Percentiles rank a stretch among this genome's conserved stretches.
These are phyloP conservation scores for Neoascochyta sp. DNA, from an alignment of 2,329 filamentous ascomycete genomes.

Conservation along the genomic window DNA sequence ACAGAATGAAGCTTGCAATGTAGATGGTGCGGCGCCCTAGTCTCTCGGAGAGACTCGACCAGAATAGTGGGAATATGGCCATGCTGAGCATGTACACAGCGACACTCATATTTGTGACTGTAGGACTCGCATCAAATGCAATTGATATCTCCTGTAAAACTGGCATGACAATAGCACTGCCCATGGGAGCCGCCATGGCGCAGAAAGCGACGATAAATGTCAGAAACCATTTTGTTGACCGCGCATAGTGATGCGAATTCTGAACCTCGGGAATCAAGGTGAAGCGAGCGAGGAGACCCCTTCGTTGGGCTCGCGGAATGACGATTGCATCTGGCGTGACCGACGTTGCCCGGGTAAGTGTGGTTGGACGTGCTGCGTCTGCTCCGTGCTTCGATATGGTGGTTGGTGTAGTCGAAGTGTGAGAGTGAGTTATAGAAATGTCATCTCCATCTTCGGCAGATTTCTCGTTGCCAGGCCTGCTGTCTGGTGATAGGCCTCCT, in stretches of 20 bases:
- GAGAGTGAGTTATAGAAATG: constrained; percentile 13
- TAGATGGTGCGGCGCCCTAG: constrained; percentile 37
- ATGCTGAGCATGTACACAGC: constrained; percentile 43
- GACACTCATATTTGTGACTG: constrained; percentile 40
- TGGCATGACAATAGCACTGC: constrained; percentile 76
- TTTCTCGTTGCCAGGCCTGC: no score
- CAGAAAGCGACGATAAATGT: constrained; percentile 74
- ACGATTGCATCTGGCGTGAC: constrained; percentile 41
- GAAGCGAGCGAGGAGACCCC: constrained; percentile 70
- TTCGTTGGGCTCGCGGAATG: constrained; percentile 54
- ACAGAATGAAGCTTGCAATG: constrained; percentile 34
- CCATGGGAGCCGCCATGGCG: constrained; percentile 74
- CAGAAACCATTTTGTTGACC: constrained; percentile 77
- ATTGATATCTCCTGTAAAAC: constrained; percentile 34
- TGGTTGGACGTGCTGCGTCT: constrained; percentile 11
- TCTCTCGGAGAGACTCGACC: constrained; percentile 39
- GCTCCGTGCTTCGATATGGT: constrained; percentile 16
- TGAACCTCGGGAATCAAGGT: constrained; percentile 75
- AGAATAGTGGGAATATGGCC: constrained; percentile 43
- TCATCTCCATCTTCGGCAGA: constrained; percentile 3
- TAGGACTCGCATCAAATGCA: constrained; percentile 29
- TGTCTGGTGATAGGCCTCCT: no score
- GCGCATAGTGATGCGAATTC: constrained; percentile 68
- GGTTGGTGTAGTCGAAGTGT: constrained; percentile 16
- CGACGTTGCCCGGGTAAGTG: constrained; percentile 27